phyloP scores from a whole-genome alignment of 2,329 filamentous ascomycete genomes.

The Pseudocercospora crystallina region DNA sequence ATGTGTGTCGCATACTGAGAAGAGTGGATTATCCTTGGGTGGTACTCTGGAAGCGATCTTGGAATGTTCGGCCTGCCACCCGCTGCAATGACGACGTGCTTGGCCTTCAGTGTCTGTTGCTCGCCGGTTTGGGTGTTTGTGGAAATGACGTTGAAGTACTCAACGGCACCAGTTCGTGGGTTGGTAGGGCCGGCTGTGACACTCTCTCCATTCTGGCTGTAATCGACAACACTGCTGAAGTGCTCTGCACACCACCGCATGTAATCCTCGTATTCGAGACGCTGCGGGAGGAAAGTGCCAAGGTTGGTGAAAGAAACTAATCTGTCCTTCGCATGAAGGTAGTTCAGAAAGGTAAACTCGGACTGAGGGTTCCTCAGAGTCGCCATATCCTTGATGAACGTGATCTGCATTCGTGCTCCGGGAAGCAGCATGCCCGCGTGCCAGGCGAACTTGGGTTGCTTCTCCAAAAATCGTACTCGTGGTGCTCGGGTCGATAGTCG shows the following conservation, averaged over 20 bases:
- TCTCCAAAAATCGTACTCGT: constrained; percentile 83
- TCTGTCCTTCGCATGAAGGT: constrained; percentile 77
- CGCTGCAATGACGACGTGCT: constrained; percentile 69
- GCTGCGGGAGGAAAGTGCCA: constrained; percentile 79
- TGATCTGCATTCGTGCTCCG: constrained; percentile 95
- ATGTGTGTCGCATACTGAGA: constrained; percentile 75
- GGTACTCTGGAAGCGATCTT: constrained; percentile 64
- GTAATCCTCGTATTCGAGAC: constrained; percentile 92
- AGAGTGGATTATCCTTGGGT: constrained; percentile 80
- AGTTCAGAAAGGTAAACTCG: constrained; percentile 94
- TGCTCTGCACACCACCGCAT: constrained; percentile 85
- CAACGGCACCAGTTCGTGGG: constrained; percentile 53
- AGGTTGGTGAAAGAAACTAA: constrained; percentile 90
- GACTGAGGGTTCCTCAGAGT: constrained; percentile 84
- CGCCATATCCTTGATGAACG: constrained; percentile 93
- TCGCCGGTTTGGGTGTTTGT: constrained; percentile 60
- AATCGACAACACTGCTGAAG: constrained; percentile 72
- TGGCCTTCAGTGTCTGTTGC: constrained; percentile 55
- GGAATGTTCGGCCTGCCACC: constrained; percentile 72
- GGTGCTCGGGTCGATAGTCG: constrained; percentile 49
- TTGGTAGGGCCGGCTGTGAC: constrained; percentile 60
- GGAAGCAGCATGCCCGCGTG: constrained; percentile 94
- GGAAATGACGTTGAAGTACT: constrained; percentile 67
- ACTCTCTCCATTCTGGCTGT: constrained; percentile 73
- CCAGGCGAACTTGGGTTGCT: constrained; percentile 82